Evolutionary conservation across 805 yeast species (phyloP).

Genomic region (Cyberlindnera suaveolens): DNA sequence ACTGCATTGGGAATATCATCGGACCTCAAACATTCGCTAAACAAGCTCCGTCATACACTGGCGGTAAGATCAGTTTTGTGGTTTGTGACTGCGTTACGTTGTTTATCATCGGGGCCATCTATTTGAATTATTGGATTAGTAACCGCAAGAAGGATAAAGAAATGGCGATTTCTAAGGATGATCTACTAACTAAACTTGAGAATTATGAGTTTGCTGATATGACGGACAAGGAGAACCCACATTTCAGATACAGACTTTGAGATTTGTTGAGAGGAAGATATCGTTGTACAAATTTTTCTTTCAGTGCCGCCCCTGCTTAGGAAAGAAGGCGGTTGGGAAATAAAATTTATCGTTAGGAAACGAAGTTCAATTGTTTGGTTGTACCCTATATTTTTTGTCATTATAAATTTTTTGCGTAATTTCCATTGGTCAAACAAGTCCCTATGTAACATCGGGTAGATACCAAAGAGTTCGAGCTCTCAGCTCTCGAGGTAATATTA

Average conservation of each 20-base stretch:
- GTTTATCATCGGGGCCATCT: constrained; percentile 3
- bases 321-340: too few relatives aligned
- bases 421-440: too few relatives aligned
- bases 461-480: too few relatives aligned
- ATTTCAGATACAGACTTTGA: constrained; percentile 27
- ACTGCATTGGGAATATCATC: constrained; percentile 30
- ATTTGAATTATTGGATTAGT: constrained; percentile 4
- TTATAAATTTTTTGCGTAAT: too few relatives aligned
- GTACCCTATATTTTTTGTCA: too few relatives aligned
- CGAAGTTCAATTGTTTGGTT: too few relatives aligned
- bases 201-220: constrained; percentile 31
- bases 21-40: constrained; percentile 66
- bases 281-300: too few relatives aligned
- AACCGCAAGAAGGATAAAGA: constrained; percentile 2
- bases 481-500: too few relatives aligned
- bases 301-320: too few relatives aligned
- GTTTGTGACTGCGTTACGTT: constrained; percentile 2
- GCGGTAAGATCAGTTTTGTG: constrained; percentile 7
- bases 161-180: neutral
- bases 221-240: constrained; percentile 29
- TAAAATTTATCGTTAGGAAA: too few relatives aligned
- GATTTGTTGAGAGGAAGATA: too few relatives aligned
- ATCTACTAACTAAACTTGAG: neutral
- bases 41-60: constrained; percentile 50
- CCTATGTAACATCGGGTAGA: too few relatives aligned